Conservation (phyloP, 805 yeast genomes). For the Wickerhamomyces pijperi region DNA sequence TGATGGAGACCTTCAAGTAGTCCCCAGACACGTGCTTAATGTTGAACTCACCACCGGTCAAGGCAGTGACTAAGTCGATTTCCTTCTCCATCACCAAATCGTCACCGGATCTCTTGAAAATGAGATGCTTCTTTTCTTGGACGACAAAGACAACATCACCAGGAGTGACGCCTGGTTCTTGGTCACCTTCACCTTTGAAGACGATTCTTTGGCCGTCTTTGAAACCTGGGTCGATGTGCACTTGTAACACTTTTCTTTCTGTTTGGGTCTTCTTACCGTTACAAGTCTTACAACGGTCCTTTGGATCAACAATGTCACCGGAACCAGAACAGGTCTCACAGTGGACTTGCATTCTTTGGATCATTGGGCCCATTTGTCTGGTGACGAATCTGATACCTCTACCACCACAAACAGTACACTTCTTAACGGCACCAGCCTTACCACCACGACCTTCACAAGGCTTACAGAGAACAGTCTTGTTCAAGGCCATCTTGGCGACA, state of each 20-base stretch:
- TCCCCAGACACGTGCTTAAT: conserved; percentile 89
- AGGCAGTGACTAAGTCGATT: conserved; percentile 85
- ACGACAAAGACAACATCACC: conserved; percentile 94
- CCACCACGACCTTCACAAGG: conserved; percentile 95
- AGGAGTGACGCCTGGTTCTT: conserved; percentile 86
- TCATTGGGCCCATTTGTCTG: conserved; percentile 99
- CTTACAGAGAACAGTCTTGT: conserved; percentile 83
- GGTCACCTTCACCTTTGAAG: conserved; percentile 95
- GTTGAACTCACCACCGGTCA: conserved; percentile 90
- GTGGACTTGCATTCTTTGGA: conserved; percentile 91
- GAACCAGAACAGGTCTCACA: conserved; percentile 90
- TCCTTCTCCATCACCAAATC: conserved; percentile 80
- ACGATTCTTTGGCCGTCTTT: conserved; percentile 83
- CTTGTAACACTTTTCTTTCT: conserved; percentile 90
- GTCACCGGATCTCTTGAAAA: conserved; percentile 80
- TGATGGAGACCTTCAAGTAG: conserved; percentile 67
- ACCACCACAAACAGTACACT: conserved; percentile 84
- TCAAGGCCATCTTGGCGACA: conserved; percentile 85
- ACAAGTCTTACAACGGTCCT: conserved; percentile 83
- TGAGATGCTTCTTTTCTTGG: conserved; percentile 78
- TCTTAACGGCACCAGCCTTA: conserved; percentile 78
- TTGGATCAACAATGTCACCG: conserved; percentile 79
- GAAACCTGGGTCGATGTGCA: conserved; percentile 96
- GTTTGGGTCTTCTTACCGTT: conserved; percentile 76
- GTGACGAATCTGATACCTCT: conserved; percentile 84